Conservation (phyloP, 768 basidiomycete genomes). For the Psilocybe sp. region DNA sequence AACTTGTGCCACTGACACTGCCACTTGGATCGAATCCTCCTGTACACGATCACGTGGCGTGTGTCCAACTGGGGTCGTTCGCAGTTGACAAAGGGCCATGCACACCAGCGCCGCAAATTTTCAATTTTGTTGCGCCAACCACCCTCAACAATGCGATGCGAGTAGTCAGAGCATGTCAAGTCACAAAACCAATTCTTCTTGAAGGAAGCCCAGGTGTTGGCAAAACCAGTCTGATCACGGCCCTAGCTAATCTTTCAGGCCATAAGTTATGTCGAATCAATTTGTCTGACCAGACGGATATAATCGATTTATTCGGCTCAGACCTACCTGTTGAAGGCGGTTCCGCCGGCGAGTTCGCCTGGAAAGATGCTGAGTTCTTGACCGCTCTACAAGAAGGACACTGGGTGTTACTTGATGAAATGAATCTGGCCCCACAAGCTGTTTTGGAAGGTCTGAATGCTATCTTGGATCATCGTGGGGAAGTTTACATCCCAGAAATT, state of each 20-base stretch:
- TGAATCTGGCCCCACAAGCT: slow-evolving; percentile 97
- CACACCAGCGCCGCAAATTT: slow-evolving; percentile 36
- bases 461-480: slow-evolving; percentile 91
- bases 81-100: slow-evolving; percentile 58
- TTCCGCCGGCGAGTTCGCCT: slow-evolving; percentile 86
- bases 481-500: slow-evolving; percentile 93
- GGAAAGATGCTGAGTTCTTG: slow-evolving; percentile 97
- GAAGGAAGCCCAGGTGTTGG: slow-evolving; percentile 99
- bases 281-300: slow-evolving; percentile 95
- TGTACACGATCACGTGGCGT: slow-evolving; percentile 28
- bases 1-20: slow-evolving; percentile 48
- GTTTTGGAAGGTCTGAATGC: slow-evolving; percentile 97
- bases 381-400: slow-evolving; percentile 91
- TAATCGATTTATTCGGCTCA: slow-evolving; percentile 93
- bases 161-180: slow-evolving; percentile 84
- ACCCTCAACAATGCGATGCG: slow-evolving; percentile 86
- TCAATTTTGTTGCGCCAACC: slow-evolving; percentile 88
- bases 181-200: slow-evolving; percentile 86
- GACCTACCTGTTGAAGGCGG: slow-evolving; percentile 95
- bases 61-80: slow-evolving; percentile 72
- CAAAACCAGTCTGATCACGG: slow-evolving; percentile 90
- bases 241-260: slow-evolving; percentile 78
- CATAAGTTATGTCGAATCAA: slow-evolving; percentile 90
- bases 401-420: slow-evolving; percentile 98
- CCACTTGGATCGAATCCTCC: slow-evolving; percentile 25